Conservation (phyloP, 139 green algal genomes). For the Desmodesmus armatus region DNA sequence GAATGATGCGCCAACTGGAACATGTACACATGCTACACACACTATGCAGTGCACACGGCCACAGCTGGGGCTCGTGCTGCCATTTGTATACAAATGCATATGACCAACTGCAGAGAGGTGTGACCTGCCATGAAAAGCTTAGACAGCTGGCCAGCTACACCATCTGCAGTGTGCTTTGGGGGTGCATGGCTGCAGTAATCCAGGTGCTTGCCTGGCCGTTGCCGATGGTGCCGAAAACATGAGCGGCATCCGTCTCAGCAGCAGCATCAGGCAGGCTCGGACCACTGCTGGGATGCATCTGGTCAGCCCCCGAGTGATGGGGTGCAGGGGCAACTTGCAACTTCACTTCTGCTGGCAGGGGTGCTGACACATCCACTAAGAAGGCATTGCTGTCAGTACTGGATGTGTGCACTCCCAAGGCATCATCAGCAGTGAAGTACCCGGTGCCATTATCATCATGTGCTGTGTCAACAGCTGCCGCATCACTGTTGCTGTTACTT, state of each 20-base stretch:
- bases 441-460: conserved; percentile 7
- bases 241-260: neutral
- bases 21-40: too few relatives aligned
- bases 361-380: neutral
- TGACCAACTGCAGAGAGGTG: too few relatives aligned
- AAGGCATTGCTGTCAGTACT: neutral
- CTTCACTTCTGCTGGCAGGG: neutral
- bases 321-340: neutral
- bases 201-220: conserved; percentile 19
- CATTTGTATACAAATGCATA: too few relatives aligned
- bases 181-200: conserved; percentile 13
- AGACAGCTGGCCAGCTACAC: too few relatives aligned
- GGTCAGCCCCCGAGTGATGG: neutral
- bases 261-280: neutral
- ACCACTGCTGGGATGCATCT: too few relatives aligned
- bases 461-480: conserved; percentile 22
- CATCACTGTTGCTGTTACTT: neutral
- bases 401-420: neutral
- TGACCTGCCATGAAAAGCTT: too few relatives aligned
- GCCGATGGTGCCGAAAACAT: neutral
- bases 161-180: neutral
- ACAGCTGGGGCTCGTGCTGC: too few relatives aligned
- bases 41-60: too few relatives aligned
- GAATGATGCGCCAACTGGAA: too few relatives aligned
- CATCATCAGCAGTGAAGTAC: conserved; percentile 8